A percentile compares a stretch with the other conserved stretches of the same genome.
Conservation (phyloP, 371 early-diverging fungal genomes). For the Dinochytrium kinnereticum region DNA sequence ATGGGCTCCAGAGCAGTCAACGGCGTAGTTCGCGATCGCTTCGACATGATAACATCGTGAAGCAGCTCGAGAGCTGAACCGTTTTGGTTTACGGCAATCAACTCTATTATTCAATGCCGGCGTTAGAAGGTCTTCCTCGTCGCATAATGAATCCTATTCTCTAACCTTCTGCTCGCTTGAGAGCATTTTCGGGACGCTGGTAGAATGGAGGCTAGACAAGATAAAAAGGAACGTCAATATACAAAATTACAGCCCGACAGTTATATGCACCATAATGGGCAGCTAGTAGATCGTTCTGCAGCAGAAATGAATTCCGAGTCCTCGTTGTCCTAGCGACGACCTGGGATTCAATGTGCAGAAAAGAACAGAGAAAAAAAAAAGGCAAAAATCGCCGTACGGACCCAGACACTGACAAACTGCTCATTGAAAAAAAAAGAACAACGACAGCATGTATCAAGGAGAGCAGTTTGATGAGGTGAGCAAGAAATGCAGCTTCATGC, state of each 20-base stretch:
- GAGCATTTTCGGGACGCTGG: slow-evolving; percentile 68
- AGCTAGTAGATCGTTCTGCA: not conserved
- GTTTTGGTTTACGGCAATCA: slow-evolving; percentile 88
- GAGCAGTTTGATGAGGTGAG: slow-evolving; percentile 9
- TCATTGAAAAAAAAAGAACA: slow-evolving; percentile 3
- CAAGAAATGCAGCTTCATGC: no score
- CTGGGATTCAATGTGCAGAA: not conserved
- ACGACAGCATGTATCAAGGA: not conserved
- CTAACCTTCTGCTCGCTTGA: slow-evolving; percentile 66
- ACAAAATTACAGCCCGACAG: no score
- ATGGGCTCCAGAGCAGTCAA: slow-evolving; percentile 87
- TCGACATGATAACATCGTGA: slow-evolving; percentile 88
- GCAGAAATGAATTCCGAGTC: no score
- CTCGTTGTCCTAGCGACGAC: no score
- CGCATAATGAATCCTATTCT: slow-evolving; percentile 4
- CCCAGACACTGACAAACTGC: not conserved
- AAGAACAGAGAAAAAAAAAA: not conserved
- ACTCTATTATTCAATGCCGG: no score
- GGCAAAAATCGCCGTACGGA: not conserved
- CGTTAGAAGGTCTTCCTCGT: not conserved
- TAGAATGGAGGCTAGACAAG: slow-evolving; percentile 40
- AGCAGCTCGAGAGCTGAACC: slow-evolving; percentile 86
- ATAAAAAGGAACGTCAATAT: no score
- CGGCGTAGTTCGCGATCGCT: slow-evolving; percentile 81
- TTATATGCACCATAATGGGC: not conserved